Conservation (phyloP, 495 filamentous ascomycete genomes). For the Hypoxylon intermedium region DNA sequence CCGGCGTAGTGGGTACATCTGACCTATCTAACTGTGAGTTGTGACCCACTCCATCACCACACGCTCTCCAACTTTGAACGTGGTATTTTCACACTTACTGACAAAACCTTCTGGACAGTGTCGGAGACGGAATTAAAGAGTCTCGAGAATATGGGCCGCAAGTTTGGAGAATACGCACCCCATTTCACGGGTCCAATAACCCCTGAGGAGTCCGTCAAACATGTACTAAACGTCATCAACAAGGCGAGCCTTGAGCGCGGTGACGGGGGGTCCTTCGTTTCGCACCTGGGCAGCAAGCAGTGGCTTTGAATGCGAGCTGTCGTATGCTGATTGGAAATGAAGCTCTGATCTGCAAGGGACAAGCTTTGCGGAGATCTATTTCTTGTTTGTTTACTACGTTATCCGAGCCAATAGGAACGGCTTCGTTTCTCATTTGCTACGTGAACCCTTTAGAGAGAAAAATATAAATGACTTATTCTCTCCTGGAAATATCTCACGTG, state of each 20-base stretch:
- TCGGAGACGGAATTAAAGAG: slow-evolving; percentile 47
- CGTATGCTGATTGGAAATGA: not conserved
- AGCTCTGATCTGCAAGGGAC: not conserved
- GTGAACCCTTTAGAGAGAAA: too few species aligned
- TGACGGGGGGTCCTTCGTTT: slow-evolving; percentile 59
- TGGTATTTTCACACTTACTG: too few species aligned
- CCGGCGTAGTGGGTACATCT: slow-evolving; percentile 53
- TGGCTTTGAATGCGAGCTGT: slow-evolving; percentile 12
- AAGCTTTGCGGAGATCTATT: not conserved
- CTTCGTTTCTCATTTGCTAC: too few species aligned
- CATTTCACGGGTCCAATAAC: slow-evolving; percentile 56
- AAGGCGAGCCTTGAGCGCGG: slow-evolving; percentile 57
- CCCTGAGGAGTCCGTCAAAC: slow-evolving; percentile 51
- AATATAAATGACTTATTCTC: too few species aligned
- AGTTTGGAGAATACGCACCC: slow-evolving; percentile 54
- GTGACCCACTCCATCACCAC: not conserved
- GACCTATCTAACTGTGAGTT: slow-evolving; percentile 29
- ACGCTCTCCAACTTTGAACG: not conserved
- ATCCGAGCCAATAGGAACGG: too few species aligned
- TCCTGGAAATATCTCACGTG: too few species aligned
- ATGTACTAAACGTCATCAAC: slow-evolving; percentile 48
- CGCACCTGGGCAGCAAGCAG: slow-evolving; percentile 55
- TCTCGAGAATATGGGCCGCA: slow-evolving; percentile 39
- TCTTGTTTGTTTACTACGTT: not conserved
- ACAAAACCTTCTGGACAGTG: slow-evolving; percentile 30